Evolutionary conservation across 306 rosid species (phyloP).

Genomic region (Fagus sylvatica): DNA sequence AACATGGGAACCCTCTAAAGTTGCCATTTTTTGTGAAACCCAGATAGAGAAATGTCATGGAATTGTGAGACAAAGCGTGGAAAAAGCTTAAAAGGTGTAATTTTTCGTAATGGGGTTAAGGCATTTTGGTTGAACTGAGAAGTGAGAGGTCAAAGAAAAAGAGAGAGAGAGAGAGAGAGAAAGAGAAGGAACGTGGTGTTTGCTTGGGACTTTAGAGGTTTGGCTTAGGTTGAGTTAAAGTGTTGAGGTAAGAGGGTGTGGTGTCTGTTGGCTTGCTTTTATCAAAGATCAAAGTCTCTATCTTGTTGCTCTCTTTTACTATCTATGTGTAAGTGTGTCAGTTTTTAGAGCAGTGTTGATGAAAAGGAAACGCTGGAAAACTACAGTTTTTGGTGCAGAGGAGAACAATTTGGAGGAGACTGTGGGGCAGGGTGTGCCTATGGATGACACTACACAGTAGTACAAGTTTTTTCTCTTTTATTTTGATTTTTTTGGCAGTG

Average conservation of each 20-base stretch:
- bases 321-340: constrained; percentile 11
- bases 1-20: constrained; percentile 11
- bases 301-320: neutral
- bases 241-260: constrained; percentile 4
- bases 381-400: neutral
- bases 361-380: constrained; percentile 12
- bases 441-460: neutral
- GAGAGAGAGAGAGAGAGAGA: neutral
- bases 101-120: neutral
- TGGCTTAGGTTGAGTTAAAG: constrained; percentile 21
- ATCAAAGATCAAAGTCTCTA: constrained; percentile 15
- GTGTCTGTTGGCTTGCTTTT: neutral
- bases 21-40: constrained; percentile 19
- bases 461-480: neutral
- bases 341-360: constrained; percentile 3
- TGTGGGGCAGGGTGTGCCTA: neutral
- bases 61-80: neutral
- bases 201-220: neutral
- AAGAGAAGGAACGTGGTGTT: neutral
- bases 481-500: neutral
- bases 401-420: neutral
- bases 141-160: neutral
- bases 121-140: neutral
- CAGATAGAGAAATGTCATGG: constrained; percentile 8
- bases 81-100: neutral